These are phyloP conservation scores for Serendipita indica DNA, from an alignment of 768 basidiomycete species.

Conservation along the genomic window DNA sequence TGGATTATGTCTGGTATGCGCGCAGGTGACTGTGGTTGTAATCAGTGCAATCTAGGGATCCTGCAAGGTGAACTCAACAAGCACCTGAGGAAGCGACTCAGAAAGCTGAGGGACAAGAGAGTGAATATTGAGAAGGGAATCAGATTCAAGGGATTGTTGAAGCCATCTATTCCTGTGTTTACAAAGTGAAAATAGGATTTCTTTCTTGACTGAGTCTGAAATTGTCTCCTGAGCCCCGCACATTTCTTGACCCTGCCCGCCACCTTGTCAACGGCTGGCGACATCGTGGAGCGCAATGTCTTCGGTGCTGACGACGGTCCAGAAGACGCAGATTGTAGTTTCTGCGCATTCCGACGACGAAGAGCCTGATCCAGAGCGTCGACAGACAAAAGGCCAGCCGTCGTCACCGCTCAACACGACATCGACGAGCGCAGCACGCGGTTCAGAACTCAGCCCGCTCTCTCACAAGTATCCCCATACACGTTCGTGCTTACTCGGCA, in stretches of 20 bases:
- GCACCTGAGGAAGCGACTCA: background rate
- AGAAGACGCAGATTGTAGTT: constrained; percentile 7
- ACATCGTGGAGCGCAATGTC: background rate
- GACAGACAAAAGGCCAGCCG: background rate
- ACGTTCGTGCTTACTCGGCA: background rate
- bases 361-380: background rate
- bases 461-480: constrained; percentile 7
- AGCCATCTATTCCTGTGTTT: background rate
- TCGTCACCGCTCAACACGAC: constrained; percentile 1
- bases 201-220: no score
- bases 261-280: background rate
- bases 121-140: background rate
- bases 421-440: background rate
- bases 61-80: background rate
- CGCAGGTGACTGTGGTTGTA: background rate
- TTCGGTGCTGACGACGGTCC: constrained; percentile 5
- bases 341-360: constrained; percentile 2
- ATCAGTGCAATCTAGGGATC: background rate
- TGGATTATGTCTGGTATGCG: no score
- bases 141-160: background rate
- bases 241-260: constrained; percentile 5
- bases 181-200: no score
- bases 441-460: background rate
- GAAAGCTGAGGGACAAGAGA: background rate
- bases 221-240: background rate